Evolutionary conservation across 768 basidiomycete species (phyloP), one percentile per base, ranked within the genome.

Genomic region (Amanita pseudoporphyria): DNA sequence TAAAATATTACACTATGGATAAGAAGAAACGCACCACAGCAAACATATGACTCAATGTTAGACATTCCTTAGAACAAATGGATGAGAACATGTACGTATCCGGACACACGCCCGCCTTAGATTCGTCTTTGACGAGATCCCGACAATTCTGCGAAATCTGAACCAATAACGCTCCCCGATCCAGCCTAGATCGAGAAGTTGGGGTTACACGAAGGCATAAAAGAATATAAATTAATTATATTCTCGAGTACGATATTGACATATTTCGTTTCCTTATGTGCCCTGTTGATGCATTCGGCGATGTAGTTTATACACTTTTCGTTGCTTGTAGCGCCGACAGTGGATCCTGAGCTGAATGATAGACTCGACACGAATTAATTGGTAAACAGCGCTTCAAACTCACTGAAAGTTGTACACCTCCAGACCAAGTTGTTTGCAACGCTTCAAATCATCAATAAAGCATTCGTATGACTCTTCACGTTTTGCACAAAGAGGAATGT

Each of bases 381-480:
- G 35, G 16, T 19, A 21, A 3, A 9, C 19, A n/a, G 16, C 16
- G 26, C 6, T 24, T n/a, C 9, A 18, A 14, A 72, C 86, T 35
- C 49, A 90, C 90, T 93, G 90, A 61, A 92, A 89, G 59, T 93
- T 92, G 63, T 87, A 92, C 5, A 84, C 61, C 47, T 70, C 66
- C 16, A 93, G 69, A 0, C 84, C 89, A 14, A 94, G 74, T 52
- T 72, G 72, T 56, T 90, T 85, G 57, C 88, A 90, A 43, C 91
- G 70, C 59, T 74, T 72, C 21, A 93, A 66, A 51, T 94, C 91
- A 50, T 93, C 91, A 6, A 90, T 56, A 61, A 94, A 92, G 60
- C 89, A 92, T 16, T 75, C 71, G 53, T 81, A 89, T 0, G 82
- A 81, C 55, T 86, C 85, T 54, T 78, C 71, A 1, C 84, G 74